A percentile compares a stretch with the other conserved stretches of the same genome.
These are phyloP conservation scores for Blastobotrys attinorum DNA, from an alignment of 805 yeast genomes.

Conservation along the genomic window DNA sequence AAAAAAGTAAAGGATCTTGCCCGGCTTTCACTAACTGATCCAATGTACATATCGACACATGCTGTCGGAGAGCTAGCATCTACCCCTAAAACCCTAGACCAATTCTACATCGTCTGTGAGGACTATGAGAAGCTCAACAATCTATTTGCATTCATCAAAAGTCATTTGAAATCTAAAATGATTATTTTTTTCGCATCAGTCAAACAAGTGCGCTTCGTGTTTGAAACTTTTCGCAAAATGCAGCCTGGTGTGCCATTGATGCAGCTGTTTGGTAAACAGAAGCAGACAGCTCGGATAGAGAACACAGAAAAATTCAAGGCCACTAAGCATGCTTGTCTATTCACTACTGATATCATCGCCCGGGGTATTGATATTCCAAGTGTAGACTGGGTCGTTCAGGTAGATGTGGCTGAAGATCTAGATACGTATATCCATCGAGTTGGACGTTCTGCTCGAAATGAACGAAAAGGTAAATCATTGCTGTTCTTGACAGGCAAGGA, in stretches of 20 bases:
- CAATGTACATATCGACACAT: constrained; percentile 49
- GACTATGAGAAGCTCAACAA: constrained; percentile 78
- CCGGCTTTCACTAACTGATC: constrained; percentile 60
- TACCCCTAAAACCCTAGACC: constrained; percentile 82
- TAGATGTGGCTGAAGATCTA: constrained; percentile 85
- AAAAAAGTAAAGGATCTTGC: constrained; percentile 78
- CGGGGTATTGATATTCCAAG: constrained; percentile 90
- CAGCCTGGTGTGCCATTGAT: constrained; percentile 88
- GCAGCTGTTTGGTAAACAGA: constrained; percentile 84
- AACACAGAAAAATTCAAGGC: constrained; percentile 70
- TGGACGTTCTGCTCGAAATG: constrained; percentile 85
- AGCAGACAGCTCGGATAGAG: constrained; percentile 82
- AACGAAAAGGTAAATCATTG: constrained; percentile 73
- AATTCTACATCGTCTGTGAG: constrained; percentile 64
- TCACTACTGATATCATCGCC: constrained; percentile 89
- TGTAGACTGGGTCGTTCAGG: constrained; percentile 89
- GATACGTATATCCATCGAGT: constrained; percentile 88
- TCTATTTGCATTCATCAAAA: constrained; percentile 76
- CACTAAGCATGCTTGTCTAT: constrained; percentile 71
- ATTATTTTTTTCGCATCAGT: constrained; percentile 81
- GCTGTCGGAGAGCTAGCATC: constrained; percentile 31
- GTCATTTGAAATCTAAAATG: constrained; percentile 73
- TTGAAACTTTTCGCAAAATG: constrained; percentile 75
- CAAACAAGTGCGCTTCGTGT: constrained; percentile 84
- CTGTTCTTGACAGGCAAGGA: constrained; percentile 80